These are phyloP conservation scores for Myxozyma melibiosi DNA, from an alignment of 805 yeast genomes.

Conservation along the genomic window DNA sequence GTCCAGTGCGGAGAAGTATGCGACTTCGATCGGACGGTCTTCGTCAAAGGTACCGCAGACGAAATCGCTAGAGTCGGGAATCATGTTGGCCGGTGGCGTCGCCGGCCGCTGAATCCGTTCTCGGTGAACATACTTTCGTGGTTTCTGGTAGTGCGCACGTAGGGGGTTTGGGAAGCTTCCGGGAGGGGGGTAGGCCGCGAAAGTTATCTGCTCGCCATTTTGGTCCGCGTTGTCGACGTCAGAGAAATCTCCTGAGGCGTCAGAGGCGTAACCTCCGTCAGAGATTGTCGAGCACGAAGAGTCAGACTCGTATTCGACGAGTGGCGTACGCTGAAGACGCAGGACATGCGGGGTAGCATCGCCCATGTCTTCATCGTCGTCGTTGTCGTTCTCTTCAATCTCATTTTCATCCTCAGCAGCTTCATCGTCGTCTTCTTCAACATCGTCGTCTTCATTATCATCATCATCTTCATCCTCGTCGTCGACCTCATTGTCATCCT, in stretches of 20 bases:
- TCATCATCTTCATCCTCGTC: constrained; percentile 3
- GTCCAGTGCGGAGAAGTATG: constrained; percentile 33
- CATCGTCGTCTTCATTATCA: constrained; percentile 1
- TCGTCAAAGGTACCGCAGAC: constrained; percentile 38
- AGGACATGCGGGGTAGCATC: constrained; percentile 1
- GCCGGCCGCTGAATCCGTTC: constrained; percentile 30
- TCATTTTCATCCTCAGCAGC: constrained; percentile 1
- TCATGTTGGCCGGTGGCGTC: constrained; percentile 32
- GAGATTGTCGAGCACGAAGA: constrained; percentile 6
- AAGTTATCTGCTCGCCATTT: neutral
- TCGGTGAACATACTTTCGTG: constrained; percentile 1
- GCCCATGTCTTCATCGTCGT: neutral
- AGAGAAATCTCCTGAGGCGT: constrained; percentile 21
- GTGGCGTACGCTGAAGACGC: constrained; percentile 17
- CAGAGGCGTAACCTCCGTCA: constrained; percentile 33
- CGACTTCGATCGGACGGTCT: constrained; percentile 35
- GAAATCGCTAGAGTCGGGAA: constrained; percentile 38
- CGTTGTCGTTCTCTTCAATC: neutral
- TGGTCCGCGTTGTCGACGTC: constrained; percentile 1
- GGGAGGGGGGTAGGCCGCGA: neutral
- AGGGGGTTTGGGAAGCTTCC: constrained; percentile 9
- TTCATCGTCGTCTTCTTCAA: neutral
- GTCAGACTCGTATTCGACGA: constrained; percentile 23
- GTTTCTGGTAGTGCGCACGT: neutral
- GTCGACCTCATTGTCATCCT: constrained; percentile 13